Evolutionary conservation across 306 rosid genomes (phyloP), one percentile per base, ranked within the genome.

Genomic region (Trifolium pratense): DNA sequence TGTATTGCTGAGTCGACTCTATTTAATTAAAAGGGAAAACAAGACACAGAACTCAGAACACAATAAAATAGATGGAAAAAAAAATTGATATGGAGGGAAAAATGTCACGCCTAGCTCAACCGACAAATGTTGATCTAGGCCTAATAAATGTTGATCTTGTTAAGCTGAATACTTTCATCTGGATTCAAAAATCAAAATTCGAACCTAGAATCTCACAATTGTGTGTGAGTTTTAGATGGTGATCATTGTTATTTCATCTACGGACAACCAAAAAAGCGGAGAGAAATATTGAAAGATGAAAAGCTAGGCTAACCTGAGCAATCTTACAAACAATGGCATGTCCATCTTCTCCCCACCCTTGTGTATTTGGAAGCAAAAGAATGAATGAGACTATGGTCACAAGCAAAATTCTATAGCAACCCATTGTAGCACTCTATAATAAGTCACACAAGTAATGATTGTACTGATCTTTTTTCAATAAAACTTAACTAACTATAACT

Each of bases 281-380:
- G 31, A 5, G 31, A 26, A 26, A 26, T 3, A 26, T 26, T 26
- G 31, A 34, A 34, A 34, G 39, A 34, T 7, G 2, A 11, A 11
- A 17, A 51, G 5, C 14, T 53, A 26, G 23, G 46, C 11, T 46
- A 18, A 86, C 97, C 90, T 89, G 98, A 66, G 97, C 98, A 63
- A 93, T 86, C 79, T 71, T 86, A 43, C 98, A 93, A 57, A 86
- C 48, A 34, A 84, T 74, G 74, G 73, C 56, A 70, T 93, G 98
- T 5, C 98, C 98, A 10, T 89, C 93, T 0, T 63, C 70, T 60
- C 98, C 93, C 98, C 97, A 93, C 0, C 88, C 96, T 60, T 65
- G 78, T 42, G 66, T 49, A 2, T 62, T 76, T 60, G 87, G 91
- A 74, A 86, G 58, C 31, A 87, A 72, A 66, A 92, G 78, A 57